A percentile compares a stretch with the other conserved stretches of the same genome.
phyloP scores from a whole-genome alignment of 495 filamentous ascomycete species.

The Penicillium riverlandense region DNA sequence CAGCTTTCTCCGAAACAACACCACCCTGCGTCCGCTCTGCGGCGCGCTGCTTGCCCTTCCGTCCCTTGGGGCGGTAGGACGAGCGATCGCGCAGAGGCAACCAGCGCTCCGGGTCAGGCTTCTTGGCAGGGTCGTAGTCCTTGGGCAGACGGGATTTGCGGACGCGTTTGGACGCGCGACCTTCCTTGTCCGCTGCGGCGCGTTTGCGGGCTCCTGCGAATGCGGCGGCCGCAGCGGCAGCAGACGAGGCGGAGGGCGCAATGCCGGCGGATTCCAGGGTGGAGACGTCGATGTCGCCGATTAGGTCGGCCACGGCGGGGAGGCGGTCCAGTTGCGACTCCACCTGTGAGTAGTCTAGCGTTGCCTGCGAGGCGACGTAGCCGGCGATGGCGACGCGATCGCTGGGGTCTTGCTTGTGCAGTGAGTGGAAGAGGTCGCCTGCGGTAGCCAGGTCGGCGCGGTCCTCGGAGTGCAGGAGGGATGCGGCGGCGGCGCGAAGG shows the following conservation, averaged over 20 bases:
- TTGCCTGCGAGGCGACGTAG: constrained; percentile 75
- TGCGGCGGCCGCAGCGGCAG: constrained; percentile 27
- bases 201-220: constrained; percentile 50
- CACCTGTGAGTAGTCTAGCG: constrained; percentile 53
- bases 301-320: constrained; percentile 57
- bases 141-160: constrained; percentile 68
- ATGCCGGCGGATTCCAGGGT: constrained; percentile 75
- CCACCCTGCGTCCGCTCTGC: constrained; percentile 82
- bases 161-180: constrained; percentile 52
- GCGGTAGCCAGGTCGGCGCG: constrained; percentile 59
- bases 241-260: constrained; percentile 44
- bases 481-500: constrained; percentile 69
- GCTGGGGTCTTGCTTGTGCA: constrained; percentile 53
- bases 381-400: constrained; percentile 69
- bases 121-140: constrained; percentile 67
- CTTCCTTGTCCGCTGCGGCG: constrained; percentile 40
- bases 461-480: constrained; percentile 68
- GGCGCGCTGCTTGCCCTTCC: constrained; percentile 78
- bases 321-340: constrained; percentile 55
- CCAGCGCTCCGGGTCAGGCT: constrained; percentile 86
- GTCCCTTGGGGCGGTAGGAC: constrained; percentile 81
- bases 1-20: constrained; percentile 59
- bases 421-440: constrained; percentile 62
- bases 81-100: constrained; percentile 82
- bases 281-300: constrained; percentile 56